Evolutionary conservation across 768 basidiomycete genomes (phyloP).

Genomic region (Filobasidium wieringae): DNA sequence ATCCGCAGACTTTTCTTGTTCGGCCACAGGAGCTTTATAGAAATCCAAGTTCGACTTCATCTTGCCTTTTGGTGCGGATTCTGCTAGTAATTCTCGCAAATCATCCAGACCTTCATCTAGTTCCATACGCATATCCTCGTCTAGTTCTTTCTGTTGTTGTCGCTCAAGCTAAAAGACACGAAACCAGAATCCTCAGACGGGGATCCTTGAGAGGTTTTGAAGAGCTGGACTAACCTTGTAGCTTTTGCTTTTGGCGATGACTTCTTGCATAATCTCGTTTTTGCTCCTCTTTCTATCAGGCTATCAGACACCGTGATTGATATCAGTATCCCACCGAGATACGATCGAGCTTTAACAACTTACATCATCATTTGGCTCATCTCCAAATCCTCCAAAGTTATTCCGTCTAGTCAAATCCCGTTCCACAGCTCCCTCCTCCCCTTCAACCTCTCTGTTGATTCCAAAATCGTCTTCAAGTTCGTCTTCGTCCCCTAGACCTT

Average conservation of each 20-base stretch:
- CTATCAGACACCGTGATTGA: constrained; percentile 38
- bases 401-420: constrained; percentile 52
- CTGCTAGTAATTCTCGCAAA: constrained; percentile 54
- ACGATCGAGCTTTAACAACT: constrained; percentile 28
- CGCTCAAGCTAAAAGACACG: constrained; percentile 52
- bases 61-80: neutral
- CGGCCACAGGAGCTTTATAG: constrained; percentile 1
- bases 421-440: constrained; percentile 59
- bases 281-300: constrained; percentile 78
- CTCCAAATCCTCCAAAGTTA: constrained; percentile 81
- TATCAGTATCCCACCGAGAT: neutral
- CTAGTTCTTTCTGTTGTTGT: constrained; percentile 78
- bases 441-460: constrained; percentile 49
- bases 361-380: constrained; percentile 52
- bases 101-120: constrained; percentile 79
- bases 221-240: constrained; percentile 56
- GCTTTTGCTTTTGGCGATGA: constrained; percentile 91
- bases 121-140: constrained; percentile 70
- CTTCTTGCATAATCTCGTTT: constrained; percentile 93
- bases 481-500: constrained; percentile 31
- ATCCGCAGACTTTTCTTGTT: neutral
- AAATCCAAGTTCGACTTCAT: neutral
- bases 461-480: constrained; percentile 53
- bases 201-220: too few relatives aligned
- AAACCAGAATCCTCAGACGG: too few relatives aligned